Conservation (phyloP, 352 stramenopile genomes). For the Phytophthora aleatoria region DNA sequence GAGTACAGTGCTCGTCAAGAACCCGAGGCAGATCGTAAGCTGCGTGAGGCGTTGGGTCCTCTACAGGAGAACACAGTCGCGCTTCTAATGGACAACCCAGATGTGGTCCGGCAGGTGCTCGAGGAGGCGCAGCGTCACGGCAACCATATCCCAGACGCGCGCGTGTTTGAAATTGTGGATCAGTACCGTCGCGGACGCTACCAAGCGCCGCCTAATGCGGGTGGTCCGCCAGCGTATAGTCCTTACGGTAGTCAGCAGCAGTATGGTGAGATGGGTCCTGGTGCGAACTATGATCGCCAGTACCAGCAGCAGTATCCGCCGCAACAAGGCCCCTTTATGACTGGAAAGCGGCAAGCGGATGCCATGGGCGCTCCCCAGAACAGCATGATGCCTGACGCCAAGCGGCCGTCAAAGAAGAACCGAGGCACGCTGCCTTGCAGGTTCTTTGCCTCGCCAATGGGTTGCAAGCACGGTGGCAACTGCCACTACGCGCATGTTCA, state of each 20-base stretch:
- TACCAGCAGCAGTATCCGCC: conserved; percentile 36
- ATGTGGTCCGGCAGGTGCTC: conserved; percentile 77
- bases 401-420: conserved; percentile 56
- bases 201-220: conserved; percentile 33
- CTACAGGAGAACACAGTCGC: conserved; percentile 77
- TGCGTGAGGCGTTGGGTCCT: conserved; percentile 69
- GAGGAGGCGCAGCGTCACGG: conserved; percentile 82
- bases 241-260: conserved; percentile 52
- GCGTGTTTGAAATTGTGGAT: conserved; percentile 82
- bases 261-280: conserved; percentile 36
- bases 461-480: conserved; percentile 74
- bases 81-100: conserved; percentile 73
- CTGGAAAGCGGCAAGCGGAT: conserved; percentile 52
- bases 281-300: conserved; percentile 33
- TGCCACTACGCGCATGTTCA: conserved; percentile 76
- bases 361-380: conserved; percentile 35
- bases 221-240: conserved; percentile 41
- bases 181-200: conserved; percentile 52
- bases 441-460: conserved; percentile 66
- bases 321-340: conserved; percentile 33
- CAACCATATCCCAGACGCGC: conserved; percentile 74
- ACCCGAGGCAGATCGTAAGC: conserved; percentile 59
- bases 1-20: conserved; percentile 42
- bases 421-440: conserved; percentile 60
- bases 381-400: conserved; percentile 48